Percentiles rank a stretch among this genome's conserved stretches.
These are phyloP conservation scores for Xanthoconium purpureum DNA, from an alignment of 768 basidiomycete genomes.

Conservation along the genomic window DNA sequence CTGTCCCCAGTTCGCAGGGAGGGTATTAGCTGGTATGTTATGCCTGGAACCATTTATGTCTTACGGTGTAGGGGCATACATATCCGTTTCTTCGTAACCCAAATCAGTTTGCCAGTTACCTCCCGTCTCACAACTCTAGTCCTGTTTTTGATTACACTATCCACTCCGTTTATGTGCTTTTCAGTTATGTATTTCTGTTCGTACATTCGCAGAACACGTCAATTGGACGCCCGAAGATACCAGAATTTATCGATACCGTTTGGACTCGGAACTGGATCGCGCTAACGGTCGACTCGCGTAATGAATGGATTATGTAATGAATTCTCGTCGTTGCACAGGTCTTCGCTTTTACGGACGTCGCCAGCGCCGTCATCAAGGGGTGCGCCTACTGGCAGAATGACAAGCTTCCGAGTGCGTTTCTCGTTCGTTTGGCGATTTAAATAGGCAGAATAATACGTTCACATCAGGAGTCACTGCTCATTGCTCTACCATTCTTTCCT, in stretches of 20 bases:
- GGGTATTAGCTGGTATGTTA: conserved; percentile 40
- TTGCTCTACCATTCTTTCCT: too few relatives aligned
- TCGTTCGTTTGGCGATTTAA: too few relatives aligned
- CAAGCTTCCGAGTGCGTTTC: too few relatives aligned
- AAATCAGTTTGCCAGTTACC: conserved; percentile 12
- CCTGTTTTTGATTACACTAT: conserved; percentile 35
- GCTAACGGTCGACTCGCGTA: too few relatives aligned
- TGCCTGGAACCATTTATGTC: conserved; percentile 10
- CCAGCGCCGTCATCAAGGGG: too few relatives aligned
- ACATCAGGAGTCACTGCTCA: too few relatives aligned
- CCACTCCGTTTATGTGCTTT: conserved; percentile 37
- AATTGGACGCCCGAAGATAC: conserved; percentile 9
- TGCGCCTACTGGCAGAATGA: too few relatives aligned
- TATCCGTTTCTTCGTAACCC: conserved; percentile 8
- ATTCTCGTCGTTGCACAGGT: too few relatives aligned
- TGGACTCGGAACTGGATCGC: background rate
- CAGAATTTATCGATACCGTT: background rate
- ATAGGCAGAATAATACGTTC: too few relatives aligned
- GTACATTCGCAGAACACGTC: conserved; percentile 23
- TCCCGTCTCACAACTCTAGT: conserved; percentile 20
- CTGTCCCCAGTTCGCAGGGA: conserved; percentile 49
- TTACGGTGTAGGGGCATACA: conserved; percentile 12
- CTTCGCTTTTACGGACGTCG: too few relatives aligned
- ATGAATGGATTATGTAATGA: too few relatives aligned
- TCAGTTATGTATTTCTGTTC: conserved; percentile 37